Base-by-base conservation (phyloP, 352 stramenopile genomes). In the Phytophthora sansomeana region DNA sequence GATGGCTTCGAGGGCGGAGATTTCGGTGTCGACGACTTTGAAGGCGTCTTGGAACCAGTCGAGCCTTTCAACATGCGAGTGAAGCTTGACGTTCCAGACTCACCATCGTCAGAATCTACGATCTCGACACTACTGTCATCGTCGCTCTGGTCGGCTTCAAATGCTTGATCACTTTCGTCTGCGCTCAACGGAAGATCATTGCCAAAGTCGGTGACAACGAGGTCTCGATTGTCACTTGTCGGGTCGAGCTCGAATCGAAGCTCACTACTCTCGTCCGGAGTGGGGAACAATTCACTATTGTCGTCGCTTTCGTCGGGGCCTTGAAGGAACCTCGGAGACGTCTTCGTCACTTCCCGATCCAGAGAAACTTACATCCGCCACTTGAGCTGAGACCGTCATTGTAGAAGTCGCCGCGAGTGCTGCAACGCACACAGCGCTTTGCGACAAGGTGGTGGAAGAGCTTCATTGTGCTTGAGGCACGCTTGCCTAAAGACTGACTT, bases 371-470 rank as follows among this genome's bases (percentile, higher is more conserved):
- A 48, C 17, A 19, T 30, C 21, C 14, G 6, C 8, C 17, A 16
- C 19, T 30, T 48, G 42, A 16, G 42, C 42, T 43, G 36, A 43
- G 11, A 43, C 36, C 5, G 14, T 11, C 16, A 21, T 10, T 3
- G 13, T 21, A 10, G 36, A 24, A 43, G 14, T 21, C 36, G n/a
- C 36, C 10, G 21, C 42, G 19, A 66, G 29, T 17, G 24, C 4
- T 21, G 39, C 29, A 6, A 61, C 41, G 17, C 53, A 61, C 19
- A 61, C 41, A 9, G 53, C 39, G 10, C 53, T 61, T n/a, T 6
- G 19, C 19, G 39, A 61, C 19, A 30, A 61, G 53, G 29, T 52
- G 53, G 29, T 61, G 53, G 1, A 61, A 17, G 29, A 52, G 39
- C 53, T 52, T 38, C 39, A 61, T 52, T 24, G 13, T 52, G 41